Base-by-base conservation (phyloP, 768 basidiomycete species). In the Tremella fuciformis region DNA sequence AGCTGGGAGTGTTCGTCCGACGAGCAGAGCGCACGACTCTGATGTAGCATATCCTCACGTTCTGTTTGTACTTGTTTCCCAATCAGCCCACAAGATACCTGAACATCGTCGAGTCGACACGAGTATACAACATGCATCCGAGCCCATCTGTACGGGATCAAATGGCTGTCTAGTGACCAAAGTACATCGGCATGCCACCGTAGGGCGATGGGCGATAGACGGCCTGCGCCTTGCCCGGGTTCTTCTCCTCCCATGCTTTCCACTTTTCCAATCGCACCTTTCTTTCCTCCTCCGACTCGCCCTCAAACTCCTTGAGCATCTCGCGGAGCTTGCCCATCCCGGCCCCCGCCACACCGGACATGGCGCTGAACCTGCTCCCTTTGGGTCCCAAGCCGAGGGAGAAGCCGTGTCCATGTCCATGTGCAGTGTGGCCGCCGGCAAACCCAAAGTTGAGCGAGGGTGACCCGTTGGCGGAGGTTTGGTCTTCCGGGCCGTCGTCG, bases 271-370 rank as follows among this genome's bases (percentile, higher is more conserved):
- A 22, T n/a, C 26, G 16, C 9, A 16, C 25, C 24, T 40, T 59
- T 49, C 47, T 53, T 15, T 46, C 44, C 37, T 69, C 67, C 39
- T 67, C 65, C 11, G 65, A 61, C 8, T 50, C 44, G 15, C 59
- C 54, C 41, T 76, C 75, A 24, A 76, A 67, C 47, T 73, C 75
- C 62, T 75, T 75, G 41, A 76, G 59, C 64, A 76, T 57, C 19
- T 70, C 71, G 41, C 67, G 69, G 7, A 76, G 56, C 47, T 71
- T 71, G 13, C 66, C 65, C 72, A 76, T 75, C 13, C 75, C 75
- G 3, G 59, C 64, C 7, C 71, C 71, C 7, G 70, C 73, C 13
- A 71, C 75, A 2, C 73, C 75, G 26, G 55, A 55, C 65, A 69
- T 66, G 15, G 58, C 49, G 41, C 62, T 68, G 50, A 73, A 50